Evolutionary conservation across 1,284 basidiomycete species (phyloP), one percentile per base, ranked within the genome.

Genomic region (Microbotryum intermedium): DNA sequence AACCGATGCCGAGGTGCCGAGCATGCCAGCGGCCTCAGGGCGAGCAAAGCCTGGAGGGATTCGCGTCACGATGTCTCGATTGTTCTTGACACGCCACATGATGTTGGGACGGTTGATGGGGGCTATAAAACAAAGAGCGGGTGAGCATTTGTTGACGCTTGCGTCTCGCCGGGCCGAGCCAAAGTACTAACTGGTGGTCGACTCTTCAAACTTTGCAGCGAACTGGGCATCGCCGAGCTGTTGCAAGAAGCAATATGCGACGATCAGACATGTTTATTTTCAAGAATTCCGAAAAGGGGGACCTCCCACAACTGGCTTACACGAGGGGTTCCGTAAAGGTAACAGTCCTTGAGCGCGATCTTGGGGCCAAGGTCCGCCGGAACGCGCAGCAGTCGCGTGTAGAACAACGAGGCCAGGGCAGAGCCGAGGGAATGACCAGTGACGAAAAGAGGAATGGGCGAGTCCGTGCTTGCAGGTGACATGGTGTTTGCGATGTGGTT

Each of bases 391-490:
- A 59, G 56, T n/a, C 66, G 58, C 2, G 64, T 59, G 57, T 47
- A 68, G 25, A 46, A 50, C 29, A 68, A 47, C 1, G 50, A 55
- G 1, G 63, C 56, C 21, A 69, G 56, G 6, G 64, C 60, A 4
- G 46, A 46, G 5, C 68, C 68, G 21, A 69, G 62, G 21, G 63
- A 65, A 50, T 68, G 66, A 6, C 64, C 65, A 29, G 54, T 23
- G 20, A 53, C 18, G 16, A 28, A 4, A 18, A 26, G 2, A 8
- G 2, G n/a, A 20, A 16, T 13, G n/a, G 13, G 2, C 2, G 6
- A 9, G 48, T 21, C 8, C n/a, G 4, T 8, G 53, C 13, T 7
- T 6, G 4, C 39, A 6, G 29, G 20, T 18, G 29, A 34, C 21
- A 30, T 16, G 6, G 13, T 34, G 25, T 18, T 25, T 8, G 4